Conservation (phyloP, 331 rosid genomes). For the Dryas integrifolia region DNA sequence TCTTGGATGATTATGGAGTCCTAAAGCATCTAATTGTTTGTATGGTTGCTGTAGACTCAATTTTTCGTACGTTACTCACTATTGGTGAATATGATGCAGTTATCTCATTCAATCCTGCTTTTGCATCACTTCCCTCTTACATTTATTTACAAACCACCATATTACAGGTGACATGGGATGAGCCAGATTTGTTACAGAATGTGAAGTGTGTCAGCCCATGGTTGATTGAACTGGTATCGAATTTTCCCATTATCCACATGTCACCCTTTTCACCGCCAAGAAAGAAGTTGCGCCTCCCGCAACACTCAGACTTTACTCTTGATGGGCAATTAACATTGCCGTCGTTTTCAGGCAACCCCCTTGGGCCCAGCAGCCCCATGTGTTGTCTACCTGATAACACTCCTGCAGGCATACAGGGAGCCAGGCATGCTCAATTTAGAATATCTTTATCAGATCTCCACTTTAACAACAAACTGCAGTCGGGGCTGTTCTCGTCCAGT, state of each 20-base stretch:
- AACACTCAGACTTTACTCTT: constrained; percentile 56
- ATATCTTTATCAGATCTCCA: constrained; percentile 79
- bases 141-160: not conserved
- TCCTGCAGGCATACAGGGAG: constrained; percentile 99
- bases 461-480: constrained; percentile 62
- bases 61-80: not conserved
- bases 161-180: constrained; percentile 95
- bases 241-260: constrained; percentile 59
- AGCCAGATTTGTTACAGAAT: constrained; percentile 91
- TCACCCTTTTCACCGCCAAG: constrained; percentile 72
- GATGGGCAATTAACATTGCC: constrained; percentile 64
- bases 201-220: constrained; percentile 98
- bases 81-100: not conserved
- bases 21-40: not conserved
- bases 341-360: constrained; percentile 69
- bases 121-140: constrained; percentile 1
- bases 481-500: constrained; percentile 63
- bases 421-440: constrained; percentile 99
- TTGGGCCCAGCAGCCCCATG: constrained; percentile 76
- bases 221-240: constrained; percentile 85
- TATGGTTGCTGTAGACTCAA: not conserved
- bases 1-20: not conserved
- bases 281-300: constrained; percentile 80
- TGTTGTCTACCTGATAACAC: constrained; percentile 80
- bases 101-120: not conserved